A percentile compares a stretch with the other conserved stretches of the same genome.
phyloP scores from a whole-genome alignment of 2,329 filamentous ascomycete genomes.

The Penicillium palitans region DNA sequence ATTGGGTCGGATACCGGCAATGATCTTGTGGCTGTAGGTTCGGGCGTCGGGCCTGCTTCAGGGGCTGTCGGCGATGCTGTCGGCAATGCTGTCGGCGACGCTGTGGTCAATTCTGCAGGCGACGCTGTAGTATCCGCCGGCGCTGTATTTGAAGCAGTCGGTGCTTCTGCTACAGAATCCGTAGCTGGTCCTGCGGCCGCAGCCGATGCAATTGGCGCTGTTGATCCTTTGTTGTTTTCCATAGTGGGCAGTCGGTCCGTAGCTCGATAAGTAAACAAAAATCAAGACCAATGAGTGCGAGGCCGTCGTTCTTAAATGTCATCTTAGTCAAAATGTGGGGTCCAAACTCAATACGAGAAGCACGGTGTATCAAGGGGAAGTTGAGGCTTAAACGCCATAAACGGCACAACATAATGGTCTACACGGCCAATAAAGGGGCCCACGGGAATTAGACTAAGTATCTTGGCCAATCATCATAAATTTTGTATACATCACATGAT shows the following conservation, averaged over 20 bases:
- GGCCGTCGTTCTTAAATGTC: not conserved
- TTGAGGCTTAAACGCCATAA: not conserved
- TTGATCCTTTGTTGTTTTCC: not conserved
- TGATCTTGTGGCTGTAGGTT: not conserved
- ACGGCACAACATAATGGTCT: not conserved
- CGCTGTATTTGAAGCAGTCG: not conserved
- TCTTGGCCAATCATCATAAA: not conserved
- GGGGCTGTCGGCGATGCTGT: not conserved
- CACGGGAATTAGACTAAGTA: not conserved
- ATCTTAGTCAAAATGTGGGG: not conserved
- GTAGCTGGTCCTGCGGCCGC: not conserved
- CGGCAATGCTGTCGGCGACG: no score
- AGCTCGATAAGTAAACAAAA: not conserved
- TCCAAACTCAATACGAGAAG: not conserved
- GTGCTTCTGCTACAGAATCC: not conserved
- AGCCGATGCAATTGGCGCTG: not conserved
- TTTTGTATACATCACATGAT: not conserved
- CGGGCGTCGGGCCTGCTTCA: not conserved
- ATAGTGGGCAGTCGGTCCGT: not conserved
- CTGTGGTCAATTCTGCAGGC: not conserved
- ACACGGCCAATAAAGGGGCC: not conserved
- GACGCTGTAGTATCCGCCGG: not conserved
- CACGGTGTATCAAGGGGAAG: not conserved
- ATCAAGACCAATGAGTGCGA: not conserved
- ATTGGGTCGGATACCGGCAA: not conserved